Evolutionary conservation across 768 basidiomycete species (phyloP).

Genomic region (Saitozyma sp.): DNA sequence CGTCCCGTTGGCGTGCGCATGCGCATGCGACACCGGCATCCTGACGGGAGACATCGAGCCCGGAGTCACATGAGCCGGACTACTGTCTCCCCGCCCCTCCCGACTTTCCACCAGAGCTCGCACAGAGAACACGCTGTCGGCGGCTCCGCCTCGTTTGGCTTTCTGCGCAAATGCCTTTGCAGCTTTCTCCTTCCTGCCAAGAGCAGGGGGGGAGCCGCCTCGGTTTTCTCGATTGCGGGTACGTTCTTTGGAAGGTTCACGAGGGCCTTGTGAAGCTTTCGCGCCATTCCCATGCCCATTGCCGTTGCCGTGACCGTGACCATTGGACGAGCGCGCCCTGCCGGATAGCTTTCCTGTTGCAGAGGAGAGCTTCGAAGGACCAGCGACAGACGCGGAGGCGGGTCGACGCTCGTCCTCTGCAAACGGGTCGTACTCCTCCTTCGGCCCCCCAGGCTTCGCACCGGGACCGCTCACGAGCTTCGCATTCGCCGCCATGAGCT

Average conservation of each 20-base stretch:
- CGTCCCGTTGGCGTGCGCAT: not conserved
- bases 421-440: slow-evolving; percentile 38
- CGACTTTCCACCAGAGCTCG: slow-evolving; percentile 26
- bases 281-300: not conserved
- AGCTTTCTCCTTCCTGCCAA: slow-evolving; percentile 38
- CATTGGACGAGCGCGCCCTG: not conserved
- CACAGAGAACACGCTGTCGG: slow-evolving; percentile 29
- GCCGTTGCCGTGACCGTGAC: not conserved
- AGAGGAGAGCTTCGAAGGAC: slow-evolving; percentile 4
- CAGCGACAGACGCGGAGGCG: not conserved
- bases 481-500: slow-evolving; percentile 36
- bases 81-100: slow-evolving; percentile 5
- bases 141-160: slow-evolving; percentile 17
- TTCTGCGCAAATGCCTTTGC: slow-evolving; percentile 31
- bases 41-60: slow-evolving; percentile 5
- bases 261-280: not conserved
- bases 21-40: not conserved
- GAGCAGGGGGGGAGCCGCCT: slow-evolving; percentile 22
- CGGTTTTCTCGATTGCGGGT: slow-evolving; percentile 4
- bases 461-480: slow-evolving; percentile 11
- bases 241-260: too few species aligned
- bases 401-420: slow-evolving; percentile 34
- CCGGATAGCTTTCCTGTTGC: not conserved
- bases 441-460: not conserved
- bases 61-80: too few species aligned